Base-by-base conservation (phyloP, 2,329 filamentous ascomycete species). In the Colletotrichum sp. region DNA sequence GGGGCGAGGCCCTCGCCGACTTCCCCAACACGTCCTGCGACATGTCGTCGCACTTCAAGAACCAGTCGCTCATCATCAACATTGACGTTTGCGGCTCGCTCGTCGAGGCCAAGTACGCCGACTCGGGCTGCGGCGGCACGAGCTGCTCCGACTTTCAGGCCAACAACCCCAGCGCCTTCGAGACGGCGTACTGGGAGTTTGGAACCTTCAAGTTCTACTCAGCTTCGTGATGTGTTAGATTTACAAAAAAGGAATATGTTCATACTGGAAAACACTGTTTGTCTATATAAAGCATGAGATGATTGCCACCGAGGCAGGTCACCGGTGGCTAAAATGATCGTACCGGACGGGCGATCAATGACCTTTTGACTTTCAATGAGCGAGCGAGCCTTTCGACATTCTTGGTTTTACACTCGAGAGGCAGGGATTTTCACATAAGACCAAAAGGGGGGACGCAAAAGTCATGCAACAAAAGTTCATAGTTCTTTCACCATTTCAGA, bases 101-200 rank as follows among this genome's bases (percentile, higher is more conserved):
- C 78, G 89, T 89, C 5, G 88, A 89, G 61, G 84, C 83, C 4
- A 83, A 84, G 39, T 91, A 88, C 79, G 83, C 83, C 3, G 78
- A 82, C 14, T 90, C 89, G 24, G 87, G 86, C 69, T 89, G 87
- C 83, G 78, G 82, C 81, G 83, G 75, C n/a, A 70, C 67, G 26
- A 92, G 87, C 71, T 94, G 92, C 80, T 85, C 85, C 5, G 87
- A 90, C 66, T 90, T 87, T 77, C 92, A 93, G 9, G 88, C 91
- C 7, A 90, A 89, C 70, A 89, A 91, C 78, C 91, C 89, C 24
- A 83, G 81, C 24, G 89, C 84, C 3, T 94, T 92, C 81, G 86
- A 83, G 59, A 87, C 90, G 80, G 93, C 90, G 2, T 94, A 88
- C 81, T 95, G 90, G 93, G 91, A 91, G 83, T 93, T 94, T 84